These are phyloP conservation scores for Penicillium tannophilum DNA, from an alignment of 495 filamentous ascomycete genomes.

Conservation along the genomic window DNA sequence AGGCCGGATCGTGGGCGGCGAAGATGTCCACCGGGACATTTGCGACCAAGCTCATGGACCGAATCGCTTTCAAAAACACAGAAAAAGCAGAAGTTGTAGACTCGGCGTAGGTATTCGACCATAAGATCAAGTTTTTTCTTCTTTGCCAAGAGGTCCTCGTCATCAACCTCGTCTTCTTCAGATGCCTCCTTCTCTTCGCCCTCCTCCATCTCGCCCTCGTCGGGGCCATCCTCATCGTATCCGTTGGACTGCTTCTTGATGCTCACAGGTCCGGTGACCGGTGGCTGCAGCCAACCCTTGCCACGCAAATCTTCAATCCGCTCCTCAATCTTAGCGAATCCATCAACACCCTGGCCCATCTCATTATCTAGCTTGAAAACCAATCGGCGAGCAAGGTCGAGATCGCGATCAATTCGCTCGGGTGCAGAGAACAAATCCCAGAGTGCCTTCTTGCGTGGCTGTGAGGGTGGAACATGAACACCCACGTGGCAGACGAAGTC, in stretches of 20 bases:
- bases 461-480: conserved; percentile 83
- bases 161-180: conserved; percentile 82
- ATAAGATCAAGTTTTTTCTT: conserved; percentile 96
- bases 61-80: conserved; percentile 98
- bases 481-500: conserved; percentile 98
- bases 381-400: conserved; percentile 74
- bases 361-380: conserved; percentile 79
- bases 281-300: conserved; percentile 72
- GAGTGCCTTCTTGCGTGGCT: conserved; percentile 91
- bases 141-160: conserved; percentile 83
- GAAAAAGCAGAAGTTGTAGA: conserved; percentile 99
- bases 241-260: conserved; percentile 63
- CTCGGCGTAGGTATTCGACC: conserved; percentile 93
- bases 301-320: conserved; percentile 76
- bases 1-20: conserved; percentile 84
- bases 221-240: conserved; percentile 66
- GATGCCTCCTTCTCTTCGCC: conserved; percentile 71
- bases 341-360: conserved; percentile 66
- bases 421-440: conserved; percentile 95
- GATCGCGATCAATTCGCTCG: conserved; percentile 82
- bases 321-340: conserved; percentile 77
- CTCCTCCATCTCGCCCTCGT: conserved; percentile 72
- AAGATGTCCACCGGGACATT: conserved; percentile 95
- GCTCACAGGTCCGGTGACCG: conserved; percentile 55
- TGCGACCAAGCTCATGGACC: conserved; percentile 89